Evolutionary conservation across 1,139 yeast genomes (phyloP).

Genomic region (Pichia sp.): DNA sequence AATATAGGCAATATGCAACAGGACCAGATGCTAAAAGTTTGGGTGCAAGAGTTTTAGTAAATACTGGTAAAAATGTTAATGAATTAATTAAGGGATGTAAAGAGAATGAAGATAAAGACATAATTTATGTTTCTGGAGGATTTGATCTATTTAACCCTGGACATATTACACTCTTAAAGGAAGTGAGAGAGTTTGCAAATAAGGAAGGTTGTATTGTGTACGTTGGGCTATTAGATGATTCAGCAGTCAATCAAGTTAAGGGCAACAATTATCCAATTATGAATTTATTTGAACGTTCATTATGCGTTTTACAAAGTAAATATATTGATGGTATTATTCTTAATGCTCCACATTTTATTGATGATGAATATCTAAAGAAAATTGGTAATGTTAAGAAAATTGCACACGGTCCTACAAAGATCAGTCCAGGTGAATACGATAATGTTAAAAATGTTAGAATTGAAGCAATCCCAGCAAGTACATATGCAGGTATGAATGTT

Average conservation of each 20-base stretch:
- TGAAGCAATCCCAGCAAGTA: background rate
- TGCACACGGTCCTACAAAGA: conserved; percentile 57
- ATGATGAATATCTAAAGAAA: conserved; percentile 32
- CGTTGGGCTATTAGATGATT: conserved; percentile 68
- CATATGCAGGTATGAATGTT: conserved; percentile 45
- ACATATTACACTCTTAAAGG: conserved; percentile 65
- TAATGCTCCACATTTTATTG: conserved; percentile 59
- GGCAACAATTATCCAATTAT: conserved; percentile 76
- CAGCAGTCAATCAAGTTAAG: conserved; percentile 48
- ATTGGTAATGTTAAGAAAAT: conserved; percentile 35
- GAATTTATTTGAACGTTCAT: conserved; percentile 78
- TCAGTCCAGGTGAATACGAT: conserved; percentile 38
- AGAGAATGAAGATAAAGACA: conserved; percentile 12
- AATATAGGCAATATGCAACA: conserved; percentile 55
- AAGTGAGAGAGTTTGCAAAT: conserved; percentile 35
- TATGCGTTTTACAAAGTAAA: conserved; percentile 82
- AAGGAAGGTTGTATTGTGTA: conserved; percentile 38
- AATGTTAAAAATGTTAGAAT: conserved; percentile 28
- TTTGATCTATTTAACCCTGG: conserved; percentile 94
- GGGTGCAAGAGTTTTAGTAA: conserved; percentile 56
- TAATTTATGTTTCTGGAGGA: conserved; percentile 71
- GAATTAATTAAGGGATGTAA: conserved; percentile 34
- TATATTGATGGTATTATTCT: conserved; percentile 73
- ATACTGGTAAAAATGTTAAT: conserved; percentile 29
- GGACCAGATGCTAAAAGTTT: conserved; percentile 55